Percentiles rank a stretch among this genome's conserved stretches.
phyloP scores from a whole-genome alignment of 2,329 filamentous ascomycete genomes.

The Rutstroemia sydowiana region DNA sequence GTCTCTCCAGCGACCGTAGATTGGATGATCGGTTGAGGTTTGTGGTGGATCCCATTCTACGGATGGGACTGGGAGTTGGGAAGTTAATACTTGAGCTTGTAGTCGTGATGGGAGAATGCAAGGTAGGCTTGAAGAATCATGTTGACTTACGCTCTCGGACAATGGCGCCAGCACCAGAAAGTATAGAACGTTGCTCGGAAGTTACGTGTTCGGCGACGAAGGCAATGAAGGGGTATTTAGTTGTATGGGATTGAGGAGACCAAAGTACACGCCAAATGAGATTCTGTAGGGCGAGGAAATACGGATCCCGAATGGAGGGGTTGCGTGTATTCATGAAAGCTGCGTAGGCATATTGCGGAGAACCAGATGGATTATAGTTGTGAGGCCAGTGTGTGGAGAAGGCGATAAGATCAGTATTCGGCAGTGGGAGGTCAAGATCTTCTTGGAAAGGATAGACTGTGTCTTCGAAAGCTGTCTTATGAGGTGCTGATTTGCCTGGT shows the following conservation, averaged over 20 bases:
- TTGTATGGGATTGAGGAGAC: constrained; percentile 4
- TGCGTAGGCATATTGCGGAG: constrained; percentile 5
- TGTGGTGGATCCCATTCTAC: constrained; percentile 10
- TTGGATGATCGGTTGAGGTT: background rate
- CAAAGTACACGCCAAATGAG: constrained; percentile 15
- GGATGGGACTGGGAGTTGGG: background rate
- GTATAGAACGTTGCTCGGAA: constrained; percentile 7
- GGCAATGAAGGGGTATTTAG: constrained; percentile 13
- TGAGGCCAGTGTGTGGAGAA: constrained; percentile 1
- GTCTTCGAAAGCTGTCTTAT: constrained; percentile 1
- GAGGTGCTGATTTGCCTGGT: background rate
- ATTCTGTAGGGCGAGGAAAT: constrained; percentile 14
- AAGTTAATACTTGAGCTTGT: too few species aligned
- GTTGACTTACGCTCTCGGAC: constrained; percentile 1
- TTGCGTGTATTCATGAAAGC: constrained; percentile 13
- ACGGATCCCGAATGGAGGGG: constrained; percentile 10
- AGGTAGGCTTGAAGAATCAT: too few species aligned
- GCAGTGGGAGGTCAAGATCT: background rate
- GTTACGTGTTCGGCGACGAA: constrained; percentile 14
- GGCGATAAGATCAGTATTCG: background rate
- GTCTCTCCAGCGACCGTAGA: constrained; percentile 12
- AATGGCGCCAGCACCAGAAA: constrained; percentile 13
- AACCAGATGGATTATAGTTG: constrained; percentile 35
- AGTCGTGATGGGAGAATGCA: too few species aligned
- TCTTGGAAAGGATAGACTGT: constrained; percentile 8